Evolutionary conservation across 1,139 yeast species (phyloP), one percentile per base, ranked within the genome.

Genomic region (Yamadazyma atlantica): DNA sequence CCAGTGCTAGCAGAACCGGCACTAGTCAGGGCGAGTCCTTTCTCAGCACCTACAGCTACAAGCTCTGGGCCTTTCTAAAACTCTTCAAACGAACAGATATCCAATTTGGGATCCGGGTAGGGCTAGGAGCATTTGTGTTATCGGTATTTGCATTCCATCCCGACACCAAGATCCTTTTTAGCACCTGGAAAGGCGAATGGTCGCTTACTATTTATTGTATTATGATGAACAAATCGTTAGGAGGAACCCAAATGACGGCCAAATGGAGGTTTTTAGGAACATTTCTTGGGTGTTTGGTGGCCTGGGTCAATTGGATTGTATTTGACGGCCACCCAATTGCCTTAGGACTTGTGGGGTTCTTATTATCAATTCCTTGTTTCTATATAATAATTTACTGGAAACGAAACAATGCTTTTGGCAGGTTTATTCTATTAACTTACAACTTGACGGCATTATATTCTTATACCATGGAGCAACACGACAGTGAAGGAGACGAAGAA

Each of bases 191-290:
- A 48, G 82, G 85, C 12, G 96, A 87, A 57, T 87, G 96, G 96
- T 83, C 89, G 0, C 62, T 87, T 28, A 84, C 85, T 11, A 81
- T 90, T 0, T 87, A 80, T 52, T 80, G 87, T 49, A 83, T 87
- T 40, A 85, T 87, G 69, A 85, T 86, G 92, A 85, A 82, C 53
- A 85, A 85, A 53, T 82, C 90, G 0, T 66, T 85, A n/a, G 96
- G 95, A 11, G 95, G 95, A 0, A 87, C 95, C 0, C 75, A 86
- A 12, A 79, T 82, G 78, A 83, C 94, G 0, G 80, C 84, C 1
- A 82, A 83, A 46, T 82, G 85, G 78, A 69, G 96, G 45, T 70
- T 86, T 39, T 49, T 82, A 13, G 96, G 96, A 0, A 86, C 95
- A 0, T 78, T 81, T 45, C 40, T 83, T 9, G 96, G 96, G 0